A percentile compares a stretch with the other conserved stretches of the same genome.
These are phyloP conservation scores for Punica granatum DNA, from an alignment of 345 rosid species.

Conservation along the genomic window DNA sequence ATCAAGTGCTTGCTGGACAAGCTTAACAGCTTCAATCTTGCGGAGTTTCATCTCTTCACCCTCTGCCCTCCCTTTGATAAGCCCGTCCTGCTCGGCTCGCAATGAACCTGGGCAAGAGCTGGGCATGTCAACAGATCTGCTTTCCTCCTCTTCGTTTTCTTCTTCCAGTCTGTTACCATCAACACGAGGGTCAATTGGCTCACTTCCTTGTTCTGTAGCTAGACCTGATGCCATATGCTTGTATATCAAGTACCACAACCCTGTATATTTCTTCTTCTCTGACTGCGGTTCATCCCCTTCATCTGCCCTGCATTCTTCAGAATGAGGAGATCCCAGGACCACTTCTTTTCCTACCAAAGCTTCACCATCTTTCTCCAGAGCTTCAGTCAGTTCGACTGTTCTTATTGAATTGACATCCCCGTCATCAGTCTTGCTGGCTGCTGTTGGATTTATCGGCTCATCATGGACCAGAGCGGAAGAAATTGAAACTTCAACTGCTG, in stretches of 20 bases:
- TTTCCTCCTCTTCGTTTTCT: conserved; percentile 14
- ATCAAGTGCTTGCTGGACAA: conserved; percentile 85
- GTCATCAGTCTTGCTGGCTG: neutral
- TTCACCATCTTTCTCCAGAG: neutral
- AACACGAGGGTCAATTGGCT: conserved; percentile 16
- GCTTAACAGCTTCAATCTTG: conserved; percentile 64
- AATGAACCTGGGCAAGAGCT: neutral
- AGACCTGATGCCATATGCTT: conserved; percentile 58
- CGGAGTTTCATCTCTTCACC: conserved; percentile 26
- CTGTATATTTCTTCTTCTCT: conserved; percentile 46
- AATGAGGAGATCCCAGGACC: neutral
- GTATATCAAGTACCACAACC: conserved; percentile 69
- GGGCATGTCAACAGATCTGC: conserved; percentile 6
- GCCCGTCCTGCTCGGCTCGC: conserved; percentile 13
- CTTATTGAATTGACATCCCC: neutral
- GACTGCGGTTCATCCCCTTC: conserved; percentile 21
- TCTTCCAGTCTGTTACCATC: conserved; percentile 23
- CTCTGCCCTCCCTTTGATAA: conserved; percentile 15
- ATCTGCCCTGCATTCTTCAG: conserved; percentile 21
- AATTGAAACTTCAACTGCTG: neutral
- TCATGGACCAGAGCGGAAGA: neutral
- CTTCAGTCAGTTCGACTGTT: neutral
- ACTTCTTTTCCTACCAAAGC: neutral
- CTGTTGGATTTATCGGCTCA: neutral
- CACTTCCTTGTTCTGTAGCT: conserved; percentile 32